Conservation (phyloP, 2,329 filamentous ascomycete genomes). For the Verticillium klebahnii region DNA sequence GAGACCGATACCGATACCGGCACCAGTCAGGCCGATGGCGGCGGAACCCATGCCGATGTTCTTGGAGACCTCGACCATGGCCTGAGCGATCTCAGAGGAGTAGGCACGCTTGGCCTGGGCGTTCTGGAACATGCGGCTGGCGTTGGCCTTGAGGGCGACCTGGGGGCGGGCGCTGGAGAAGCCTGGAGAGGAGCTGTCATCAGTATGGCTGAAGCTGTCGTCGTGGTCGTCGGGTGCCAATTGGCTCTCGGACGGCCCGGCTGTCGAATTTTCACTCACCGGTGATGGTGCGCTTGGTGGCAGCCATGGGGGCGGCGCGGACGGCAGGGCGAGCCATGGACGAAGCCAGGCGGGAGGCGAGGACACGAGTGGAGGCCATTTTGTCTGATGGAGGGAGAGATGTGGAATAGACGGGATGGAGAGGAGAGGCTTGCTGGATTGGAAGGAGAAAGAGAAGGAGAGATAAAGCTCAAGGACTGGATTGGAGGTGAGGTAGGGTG, state of each 20-base stretch:
- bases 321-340: conserved; percentile 73
- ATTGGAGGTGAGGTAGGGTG: conserved; percentile 21
- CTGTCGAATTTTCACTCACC: conserved; percentile 46
- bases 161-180: conserved; percentile 64
- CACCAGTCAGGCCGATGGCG: conserved; percentile 88
- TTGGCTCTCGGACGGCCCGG: not conserved
- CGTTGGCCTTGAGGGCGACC: conserved; percentile 61
- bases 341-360: conserved; percentile 72
- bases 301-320: conserved; percentile 52
- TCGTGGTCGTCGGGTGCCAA: not conserved
- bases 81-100: conserved; percentile 83
- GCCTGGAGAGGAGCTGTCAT: conserved; percentile 34
- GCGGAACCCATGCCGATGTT: conserved; percentile 86
- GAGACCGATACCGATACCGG: conserved; percentile 92
- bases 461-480: conserved; percentile 10
- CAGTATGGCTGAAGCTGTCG: conserved; percentile 17
- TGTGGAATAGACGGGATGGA: conserved; percentile 18
- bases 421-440: conserved; percentile 17
- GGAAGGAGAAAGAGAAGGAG: conserved; percentile 13
- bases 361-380: conserved; percentile 77
- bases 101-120: conserved; percentile 65
- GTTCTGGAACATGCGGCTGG: conserved; percentile 58
- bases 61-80: conserved; percentile 86
- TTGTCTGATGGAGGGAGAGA: conserved; percentile 49
- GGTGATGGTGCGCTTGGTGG: conserved; percentile 71